Percentiles rank a stretch among this genome's conserved stretches.
Conservation (phyloP, 2,329 filamentous ascomycete genomes). For the Ceratocystis harringtonii region DNA sequence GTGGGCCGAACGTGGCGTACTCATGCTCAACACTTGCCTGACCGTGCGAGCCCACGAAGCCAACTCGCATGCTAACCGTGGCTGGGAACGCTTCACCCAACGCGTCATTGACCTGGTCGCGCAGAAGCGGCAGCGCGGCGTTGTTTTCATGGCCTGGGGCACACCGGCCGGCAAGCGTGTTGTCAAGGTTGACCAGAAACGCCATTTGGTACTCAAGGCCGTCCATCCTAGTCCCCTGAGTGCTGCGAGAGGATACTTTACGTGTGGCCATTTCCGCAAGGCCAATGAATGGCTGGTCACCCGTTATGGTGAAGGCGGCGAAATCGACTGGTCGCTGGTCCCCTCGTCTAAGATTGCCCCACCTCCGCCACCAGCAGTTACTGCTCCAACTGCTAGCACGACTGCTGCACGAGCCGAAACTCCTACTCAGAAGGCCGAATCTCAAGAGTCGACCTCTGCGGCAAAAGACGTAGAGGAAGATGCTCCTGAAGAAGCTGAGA, state of each 20-base stretch:
- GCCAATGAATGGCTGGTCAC: constrained; percentile 71
- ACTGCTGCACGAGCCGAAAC: constrained; percentile 4
- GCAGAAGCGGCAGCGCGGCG: constrained; percentile 58
- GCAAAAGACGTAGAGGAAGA: constrained; percentile 17
- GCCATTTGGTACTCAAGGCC: constrained; percentile 69
- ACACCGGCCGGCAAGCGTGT: constrained; percentile 69
- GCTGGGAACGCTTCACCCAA: constrained; percentile 91
- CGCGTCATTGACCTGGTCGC: constrained; percentile 79
- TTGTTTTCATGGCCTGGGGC: constrained; percentile 94
- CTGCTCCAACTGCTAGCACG: constrained; percentile 17
- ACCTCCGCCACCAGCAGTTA: constrained; percentile 11
- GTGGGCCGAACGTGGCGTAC: constrained; percentile 85
- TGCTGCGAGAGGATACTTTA: constrained; percentile 66
- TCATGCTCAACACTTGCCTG: constrained; percentile 87
- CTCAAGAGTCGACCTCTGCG: neutral
- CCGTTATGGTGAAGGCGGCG: constrained; percentile 63
- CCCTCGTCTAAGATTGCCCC: constrained; percentile 22
- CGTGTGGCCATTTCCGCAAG: constrained; percentile 65
- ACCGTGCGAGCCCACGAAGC: constrained; percentile 83
- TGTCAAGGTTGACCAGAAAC: constrained; percentile 51
- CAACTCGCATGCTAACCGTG: constrained; percentile 69
- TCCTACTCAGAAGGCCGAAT: constrained; percentile 5
- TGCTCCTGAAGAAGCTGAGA: constrained; percentile 16
- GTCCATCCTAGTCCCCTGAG: constrained; percentile 92
- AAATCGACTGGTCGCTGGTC: constrained; percentile 68